Percentiles rank a stretch among this genome's conserved stretches.
Evolutionary conservation across 495 filamentous ascomycete species (phyloP).

Genomic region (Parmelia sp.): DNA sequence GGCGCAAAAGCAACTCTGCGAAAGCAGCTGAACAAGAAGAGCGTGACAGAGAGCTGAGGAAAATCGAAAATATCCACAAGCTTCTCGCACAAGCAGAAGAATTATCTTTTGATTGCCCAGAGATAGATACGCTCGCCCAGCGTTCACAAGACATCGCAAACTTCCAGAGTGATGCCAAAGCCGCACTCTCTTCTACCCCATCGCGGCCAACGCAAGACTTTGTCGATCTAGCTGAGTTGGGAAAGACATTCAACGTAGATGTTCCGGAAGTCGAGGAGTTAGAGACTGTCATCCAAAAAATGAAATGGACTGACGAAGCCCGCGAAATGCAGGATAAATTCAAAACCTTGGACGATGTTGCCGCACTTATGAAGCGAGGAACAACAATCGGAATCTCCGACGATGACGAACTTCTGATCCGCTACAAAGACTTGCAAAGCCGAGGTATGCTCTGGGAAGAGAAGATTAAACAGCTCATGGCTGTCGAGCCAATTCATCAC

Average conservation of each 20-base stretch:
- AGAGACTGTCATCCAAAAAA: conserved; percentile 70
- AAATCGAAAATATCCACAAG: conserved; percentile 80
- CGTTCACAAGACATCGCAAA: conserved; percentile 78
- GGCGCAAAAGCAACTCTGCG: conserved; percentile 66
- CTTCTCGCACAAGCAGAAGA: conserved; percentile 79
- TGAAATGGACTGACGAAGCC: conserved; percentile 83
- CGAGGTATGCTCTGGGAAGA: conserved; percentile 83
- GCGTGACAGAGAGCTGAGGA: conserved; percentile 79
- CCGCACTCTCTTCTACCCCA: conserved; percentile 56
- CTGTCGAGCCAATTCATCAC: conserved; percentile 82
- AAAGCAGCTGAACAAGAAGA: conserved; percentile 82
- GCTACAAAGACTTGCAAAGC: conserved; percentile 66
- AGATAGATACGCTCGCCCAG: conserved; percentile 82
- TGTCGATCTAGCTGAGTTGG: conserved; percentile 80
- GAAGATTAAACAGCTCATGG: conserved; percentile 90
- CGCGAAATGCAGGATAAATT: conserved; percentile 53
- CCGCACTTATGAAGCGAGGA: conserved; percentile 68
- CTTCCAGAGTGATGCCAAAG: conserved; percentile 73
- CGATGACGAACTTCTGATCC: conserved; percentile 67
- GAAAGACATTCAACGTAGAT: conserved; percentile 87
- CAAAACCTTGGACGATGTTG: conserved; percentile 65
- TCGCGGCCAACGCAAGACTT: conserved; percentile 63
- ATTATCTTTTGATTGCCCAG: conserved; percentile 89
- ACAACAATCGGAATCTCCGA: conserved; percentile 67
- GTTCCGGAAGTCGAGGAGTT: conserved; percentile 86